A percentile compares a stretch with the other conserved stretches of the same genome.
Conservation (phyloP, 2,329 filamentous ascomycete genomes). For the Fusarium sp. region DNA sequence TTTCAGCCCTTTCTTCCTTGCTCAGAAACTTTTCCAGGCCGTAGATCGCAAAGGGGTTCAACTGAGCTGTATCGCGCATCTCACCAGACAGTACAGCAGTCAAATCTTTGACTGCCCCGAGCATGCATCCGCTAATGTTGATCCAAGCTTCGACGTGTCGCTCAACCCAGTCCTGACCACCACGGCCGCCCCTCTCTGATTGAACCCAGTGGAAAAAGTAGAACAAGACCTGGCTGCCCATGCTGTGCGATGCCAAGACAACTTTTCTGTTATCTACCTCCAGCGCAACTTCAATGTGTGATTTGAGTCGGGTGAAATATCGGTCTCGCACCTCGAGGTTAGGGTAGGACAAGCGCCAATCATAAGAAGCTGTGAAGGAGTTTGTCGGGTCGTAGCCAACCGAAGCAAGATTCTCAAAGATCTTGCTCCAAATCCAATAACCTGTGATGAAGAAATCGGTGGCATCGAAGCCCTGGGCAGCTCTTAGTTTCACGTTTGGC, state of each 20-base stretch:
- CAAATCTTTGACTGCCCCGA: constrained; percentile 90
- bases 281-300: constrained; percentile 86
- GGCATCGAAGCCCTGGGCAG: constrained; percentile 96
- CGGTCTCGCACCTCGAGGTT: constrained; percentile 92
- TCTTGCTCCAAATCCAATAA: constrained; percentile 99
- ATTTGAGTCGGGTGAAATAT: constrained; percentile 92
- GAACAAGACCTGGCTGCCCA: constrained; percentile 95
- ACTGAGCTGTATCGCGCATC: constrained; percentile 97
- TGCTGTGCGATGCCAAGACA: constrained; percentile 91
- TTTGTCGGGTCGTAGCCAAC: constrained; percentile 93
- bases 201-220: constrained; percentile 87
- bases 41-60: constrained; percentile 96
- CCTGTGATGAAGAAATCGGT: constrained; percentile 92
- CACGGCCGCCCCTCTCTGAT: constrained; percentile 77
- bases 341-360: constrained; percentile 91
- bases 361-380: constrained; percentile 77
- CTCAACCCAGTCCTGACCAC: constrained; percentile 90
- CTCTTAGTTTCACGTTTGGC: constrained; percentile 86
- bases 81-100: constrained; percentile 93
- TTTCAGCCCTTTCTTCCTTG: constrained; percentile 87
- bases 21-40: constrained; percentile 95
- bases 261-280: constrained; percentile 80
- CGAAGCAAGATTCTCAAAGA: constrained; percentile 94
- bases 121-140: constrained; percentile 98
- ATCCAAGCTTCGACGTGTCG: constrained; percentile 93